Evolutionary conservation across 495 filamentous ascomycete genomes (phyloP).

Genomic region (Aspergillus heteromorphus): DNA sequence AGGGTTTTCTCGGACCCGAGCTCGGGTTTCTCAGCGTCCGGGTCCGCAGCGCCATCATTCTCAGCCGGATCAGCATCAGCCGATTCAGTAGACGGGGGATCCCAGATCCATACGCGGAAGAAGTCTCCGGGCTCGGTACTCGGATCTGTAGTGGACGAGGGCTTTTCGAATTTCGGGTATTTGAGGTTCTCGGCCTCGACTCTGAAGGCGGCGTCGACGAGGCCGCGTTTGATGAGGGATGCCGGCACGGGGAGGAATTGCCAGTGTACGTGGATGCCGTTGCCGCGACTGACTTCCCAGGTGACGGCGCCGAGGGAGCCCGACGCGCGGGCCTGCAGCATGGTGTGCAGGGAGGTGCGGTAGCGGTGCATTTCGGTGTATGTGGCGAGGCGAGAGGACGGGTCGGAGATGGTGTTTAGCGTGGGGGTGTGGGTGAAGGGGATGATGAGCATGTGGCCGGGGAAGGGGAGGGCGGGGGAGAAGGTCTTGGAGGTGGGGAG

Average conservation of each 20-base stretch:
- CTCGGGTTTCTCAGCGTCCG: not conserved
- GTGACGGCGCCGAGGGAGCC: conserved; percentile 71
- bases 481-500: conserved; percentile 65
- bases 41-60: not conserved
- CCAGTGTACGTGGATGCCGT: conserved; percentile 87
- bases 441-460: conserved; percentile 85
- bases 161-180: conserved; percentile 50
- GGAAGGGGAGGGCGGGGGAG: conserved; percentile 59
- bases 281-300: conserved; percentile 77
- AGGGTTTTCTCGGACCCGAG: conserved; percentile 40
- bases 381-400: conserved; percentile 47
- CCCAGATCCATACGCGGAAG: conserved; percentile 82
- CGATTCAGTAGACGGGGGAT: conserved; percentile 13
- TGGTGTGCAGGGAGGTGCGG: conserved; percentile 62
- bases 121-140: conserved; percentile 60
- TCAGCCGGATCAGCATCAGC: conserved; percentile 6
- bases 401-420: conserved; percentile 53
- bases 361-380: conserved; percentile 78
- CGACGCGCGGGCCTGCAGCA: conserved; percentile 48
- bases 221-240: conserved; percentile 55
- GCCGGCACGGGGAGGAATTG: conserved; percentile 80
- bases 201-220: conserved; percentile 79
- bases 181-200: conserved; percentile 74
- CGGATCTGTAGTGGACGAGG: conserved; percentile 24
- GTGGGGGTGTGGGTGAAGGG: conserved; percentile 74